Evolutionary conservation across 2,329 filamentous ascomycete species (phyloP).

Genomic region (Diaporthe sp.): DNA sequence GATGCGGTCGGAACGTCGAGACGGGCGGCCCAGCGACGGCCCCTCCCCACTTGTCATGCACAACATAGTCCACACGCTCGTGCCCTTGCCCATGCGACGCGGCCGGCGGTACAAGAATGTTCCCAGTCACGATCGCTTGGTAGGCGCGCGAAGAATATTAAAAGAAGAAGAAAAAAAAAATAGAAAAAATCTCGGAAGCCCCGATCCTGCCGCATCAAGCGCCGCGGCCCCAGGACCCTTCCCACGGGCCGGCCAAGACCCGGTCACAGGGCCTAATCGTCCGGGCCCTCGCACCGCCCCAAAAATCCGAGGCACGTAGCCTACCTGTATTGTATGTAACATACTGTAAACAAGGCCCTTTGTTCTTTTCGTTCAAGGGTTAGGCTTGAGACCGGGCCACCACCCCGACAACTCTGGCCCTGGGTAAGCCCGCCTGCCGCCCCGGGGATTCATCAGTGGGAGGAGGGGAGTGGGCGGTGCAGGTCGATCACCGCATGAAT

Average conservation of each 20-base stretch:
- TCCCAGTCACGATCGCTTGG: neutral
- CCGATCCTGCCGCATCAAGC: slow-evolving; percentile 22
- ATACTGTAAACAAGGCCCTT: neutral
- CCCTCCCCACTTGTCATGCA: neutral
- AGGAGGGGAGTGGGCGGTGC: slow-evolving; percentile 15
- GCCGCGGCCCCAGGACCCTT: slow-evolving; percentile 5
- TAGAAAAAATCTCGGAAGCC: neutral
- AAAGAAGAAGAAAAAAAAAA: neutral
- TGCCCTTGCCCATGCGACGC: neutral
- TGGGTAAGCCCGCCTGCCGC: neutral
- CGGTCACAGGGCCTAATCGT: slow-evolving; percentile 6
- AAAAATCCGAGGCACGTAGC: neutral
- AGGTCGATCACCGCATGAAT: slow-evolving; percentile 25
- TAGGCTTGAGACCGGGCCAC: neutral
- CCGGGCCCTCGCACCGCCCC: neutral
- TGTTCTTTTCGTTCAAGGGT: neutral
- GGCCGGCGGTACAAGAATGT: neutral
- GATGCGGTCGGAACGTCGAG: neutral
- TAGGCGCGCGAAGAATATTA: neutral
- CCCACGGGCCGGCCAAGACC: slow-evolving; percentile 21
- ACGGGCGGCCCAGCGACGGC: neutral
- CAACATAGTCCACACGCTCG: neutral
- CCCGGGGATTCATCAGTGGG: neutral
- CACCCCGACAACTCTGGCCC: neutral
- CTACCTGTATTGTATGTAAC: too few relatives aligned